phyloP scores from a whole-genome alignment of 371 early-diverging fungal species.

The Neoconidiobolus thromboides region DNA sequence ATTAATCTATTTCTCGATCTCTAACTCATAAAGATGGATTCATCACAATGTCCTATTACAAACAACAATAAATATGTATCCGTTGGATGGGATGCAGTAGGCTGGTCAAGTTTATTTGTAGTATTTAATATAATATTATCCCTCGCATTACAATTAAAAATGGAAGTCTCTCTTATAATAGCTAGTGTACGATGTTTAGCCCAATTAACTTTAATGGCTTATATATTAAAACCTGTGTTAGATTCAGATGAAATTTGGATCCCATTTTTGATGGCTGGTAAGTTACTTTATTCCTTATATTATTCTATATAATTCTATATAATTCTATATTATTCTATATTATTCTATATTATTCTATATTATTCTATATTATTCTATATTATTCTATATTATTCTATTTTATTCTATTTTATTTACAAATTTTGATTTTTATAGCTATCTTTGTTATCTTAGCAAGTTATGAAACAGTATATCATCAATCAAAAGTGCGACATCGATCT shows the following conservation, averaged over 20 bases:
- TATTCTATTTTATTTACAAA: not conserved
- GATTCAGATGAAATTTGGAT: conserved; percentile 1
- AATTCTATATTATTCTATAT: too few species aligned
- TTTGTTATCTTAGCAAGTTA: conserved; percentile 9
- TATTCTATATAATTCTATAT: too few species aligned
- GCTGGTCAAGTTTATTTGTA: not conserved
- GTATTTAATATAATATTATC: conserved; percentile 20
- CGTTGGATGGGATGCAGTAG: conserved; percentile 5
- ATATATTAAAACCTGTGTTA: not conserved
- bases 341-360: too few species aligned
- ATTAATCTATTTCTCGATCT: too few species aligned
- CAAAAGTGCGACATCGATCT: conserved; percentile 4
- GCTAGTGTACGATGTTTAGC: conserved; percentile 32
- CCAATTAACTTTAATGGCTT: conserved; percentile 36
- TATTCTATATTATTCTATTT: not conserved
- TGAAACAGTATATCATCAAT: conserved; percentile 10
- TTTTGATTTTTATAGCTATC: not conserved
- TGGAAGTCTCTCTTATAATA: conserved; percentile 32
- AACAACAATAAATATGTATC: not conserved
- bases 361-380: too few species aligned
- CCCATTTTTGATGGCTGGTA: not conserved
- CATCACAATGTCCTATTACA: too few species aligned
- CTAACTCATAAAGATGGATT: too few species aligned
- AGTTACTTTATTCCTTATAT: not conserved
- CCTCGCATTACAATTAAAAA: conserved; percentile 23